phyloP scores from a whole-genome alignment of 768 basidiomycete genomes.

The Dacryopinax spathularia region DNA sequence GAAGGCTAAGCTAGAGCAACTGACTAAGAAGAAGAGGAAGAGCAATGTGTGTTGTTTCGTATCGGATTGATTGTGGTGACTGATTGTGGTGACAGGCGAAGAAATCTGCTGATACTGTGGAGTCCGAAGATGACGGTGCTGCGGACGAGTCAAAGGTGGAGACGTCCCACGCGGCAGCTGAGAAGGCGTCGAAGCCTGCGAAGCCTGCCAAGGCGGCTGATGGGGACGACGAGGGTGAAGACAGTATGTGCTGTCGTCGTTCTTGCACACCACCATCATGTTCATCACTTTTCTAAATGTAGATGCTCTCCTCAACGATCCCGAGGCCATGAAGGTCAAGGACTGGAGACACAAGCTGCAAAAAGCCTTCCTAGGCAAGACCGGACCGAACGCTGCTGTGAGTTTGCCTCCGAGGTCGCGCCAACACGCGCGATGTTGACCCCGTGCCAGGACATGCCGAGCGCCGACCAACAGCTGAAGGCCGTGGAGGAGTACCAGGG shows the following conservation, averaged over 20 bases:
- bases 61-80: no score
- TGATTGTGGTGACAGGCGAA: constrained; percentile 29
- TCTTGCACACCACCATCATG: not conserved
- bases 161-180: not conserved
- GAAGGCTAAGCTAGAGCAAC: constrained; percentile 41
- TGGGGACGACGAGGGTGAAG: constrained; percentile 42
- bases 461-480: constrained; percentile 54
- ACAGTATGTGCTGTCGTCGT: constrained; percentile 27
- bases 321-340: constrained; percentile 59
- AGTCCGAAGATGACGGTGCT: constrained; percentile 36
- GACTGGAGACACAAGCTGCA: constrained; percentile 89
- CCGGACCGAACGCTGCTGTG: constrained; percentile 51
- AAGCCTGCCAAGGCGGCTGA: constrained; percentile 44
- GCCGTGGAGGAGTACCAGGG: constrained; percentile 61
- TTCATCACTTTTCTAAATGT: constrained; percentile 7
- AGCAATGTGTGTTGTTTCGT: constrained; percentile 19
- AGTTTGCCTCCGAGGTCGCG: constrained; percentile 15
- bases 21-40: constrained; percentile 22
- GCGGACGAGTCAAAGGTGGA: constrained; percentile 21
- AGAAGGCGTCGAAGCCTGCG: constrained; percentile 6
- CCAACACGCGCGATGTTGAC: constrained; percentile 9
- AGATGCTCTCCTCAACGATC: constrained; percentile 39
- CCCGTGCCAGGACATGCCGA: constrained; percentile 54
- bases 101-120: constrained; percentile 32
- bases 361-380: constrained; percentile 60